phyloP scores from a whole-genome alignment of 202 grass and related monocot genomes.

The Zoysia matrella region DNA sequence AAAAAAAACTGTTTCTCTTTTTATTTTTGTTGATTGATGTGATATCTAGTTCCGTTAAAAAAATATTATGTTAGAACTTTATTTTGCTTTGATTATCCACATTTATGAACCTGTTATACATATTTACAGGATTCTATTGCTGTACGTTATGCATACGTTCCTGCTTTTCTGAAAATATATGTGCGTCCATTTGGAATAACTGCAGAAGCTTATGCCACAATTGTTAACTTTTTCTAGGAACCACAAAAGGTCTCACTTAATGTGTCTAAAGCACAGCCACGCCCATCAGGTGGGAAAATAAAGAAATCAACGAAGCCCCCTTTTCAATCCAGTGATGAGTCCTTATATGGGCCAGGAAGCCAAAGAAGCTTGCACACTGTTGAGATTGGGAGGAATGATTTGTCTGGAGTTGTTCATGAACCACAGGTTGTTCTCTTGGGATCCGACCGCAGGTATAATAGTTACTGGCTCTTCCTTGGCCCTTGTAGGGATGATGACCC shows the following conservation, averaged over 20 bases:
- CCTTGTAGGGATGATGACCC: conserved; percentile 85
- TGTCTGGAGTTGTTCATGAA: conserved; percentile 51
- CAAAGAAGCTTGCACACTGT: conserved; percentile 42
- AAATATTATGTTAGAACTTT: conserved; percentile 10
- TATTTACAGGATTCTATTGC: neutral
- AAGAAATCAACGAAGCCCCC: conserved; percentile 66
- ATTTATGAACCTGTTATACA: neutral
- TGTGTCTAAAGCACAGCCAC: conserved; percentile 39
- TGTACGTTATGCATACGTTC: conserved; percentile 9
- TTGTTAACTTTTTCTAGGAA: conserved; percentile 59
- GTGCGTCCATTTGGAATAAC: conserved; percentile 25
- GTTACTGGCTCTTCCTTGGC: conserved; percentile 96
- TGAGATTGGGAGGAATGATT: conserved; percentile 46
- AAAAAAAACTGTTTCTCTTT: conserved; percentile 7
- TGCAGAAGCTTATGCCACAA: conserved; percentile 17
- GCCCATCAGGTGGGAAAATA: conserved; percentile 85
- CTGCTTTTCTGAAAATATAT: conserved; percentile 30
- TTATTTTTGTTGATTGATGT: conserved; percentile 11
- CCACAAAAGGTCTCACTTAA: conserved; percentile 45
- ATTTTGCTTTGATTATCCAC: neutral
- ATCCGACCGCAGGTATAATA: conserved; percentile 95
- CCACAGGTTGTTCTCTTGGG: conserved; percentile 84
- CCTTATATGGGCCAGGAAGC: conserved; percentile 44
- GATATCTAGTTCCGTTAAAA: conserved; percentile 2
- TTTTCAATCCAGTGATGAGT: conserved; percentile 39